Base-by-base conservation (phyloP, 169 alveolate genomes). In the Cryptosporidium bovis region DNA sequence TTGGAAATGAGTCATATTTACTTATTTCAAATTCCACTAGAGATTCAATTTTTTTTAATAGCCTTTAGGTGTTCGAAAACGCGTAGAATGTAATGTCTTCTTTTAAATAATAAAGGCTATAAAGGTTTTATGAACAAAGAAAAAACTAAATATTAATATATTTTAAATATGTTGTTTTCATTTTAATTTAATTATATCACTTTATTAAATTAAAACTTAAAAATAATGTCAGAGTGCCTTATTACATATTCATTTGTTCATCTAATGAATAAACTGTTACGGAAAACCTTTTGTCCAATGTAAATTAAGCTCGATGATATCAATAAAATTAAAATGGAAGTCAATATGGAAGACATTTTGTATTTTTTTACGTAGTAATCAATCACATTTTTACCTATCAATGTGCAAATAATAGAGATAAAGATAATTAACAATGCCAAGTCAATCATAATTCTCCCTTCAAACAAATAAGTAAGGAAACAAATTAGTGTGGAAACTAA, bases 21-120 rank as follows among this genome's bases (percentile, higher is more conserved):
- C 18, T n/a, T 53, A 53, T 53, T 53, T 53, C 12, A 5, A 53
- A 53, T n/a, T 53, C 0, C 12, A 53, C 12, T 53, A 5, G 5
- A 5, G 12, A 7, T 20, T 20, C 20, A 7, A 7, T 53, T 20
- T 48, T 46, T 66, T 66, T 20, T 7, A 27, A 50, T 20, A n/a
- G 33, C 55, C n/a, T 66, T 16, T n/a, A 36, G 29, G 51, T 69
- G 83, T 69, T 69, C 83, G 83, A 56, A 69, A 51, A 69, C 83
- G 83, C 83, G 83, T 53, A 53, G 1, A 51, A 69, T n/a, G 48
- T 40, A 6, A 40, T 40, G 48, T 40, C 48, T 40, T 40, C 48
- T 6, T 3, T 6, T 40, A 40, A 8, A 40, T 6, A 40, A 40
- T 40, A 40, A 24, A 24, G 27, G 27, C 27, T 24, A 24, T 24